Conservation (phyloP, 768 basidiomycete species). For the Boletus eberwhitei region DNA sequence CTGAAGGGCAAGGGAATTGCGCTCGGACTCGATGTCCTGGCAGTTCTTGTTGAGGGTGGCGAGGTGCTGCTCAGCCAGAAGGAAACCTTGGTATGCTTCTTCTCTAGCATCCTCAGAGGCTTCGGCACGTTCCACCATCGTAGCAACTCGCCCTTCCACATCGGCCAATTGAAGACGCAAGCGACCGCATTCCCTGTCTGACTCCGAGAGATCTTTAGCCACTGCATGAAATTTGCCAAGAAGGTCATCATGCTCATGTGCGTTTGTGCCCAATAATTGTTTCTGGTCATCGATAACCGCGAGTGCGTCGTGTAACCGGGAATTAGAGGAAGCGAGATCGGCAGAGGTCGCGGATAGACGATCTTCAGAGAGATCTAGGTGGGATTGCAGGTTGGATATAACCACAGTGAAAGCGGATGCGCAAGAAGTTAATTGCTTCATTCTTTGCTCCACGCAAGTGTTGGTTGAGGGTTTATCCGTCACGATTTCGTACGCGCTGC, state of each 20-base stretch:
- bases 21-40: constrained; percentile 60
- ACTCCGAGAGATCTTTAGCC: constrained; percentile 35
- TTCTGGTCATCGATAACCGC: constrained; percentile 20
- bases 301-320: constrained; percentile 14
- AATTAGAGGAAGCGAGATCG: constrained; percentile 15
- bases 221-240: constrained; percentile 34
- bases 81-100: constrained; percentile 31
- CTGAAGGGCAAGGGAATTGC: constrained; percentile 63
- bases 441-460: constrained; percentile 7
- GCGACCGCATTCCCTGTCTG: constrained; percentile 19
- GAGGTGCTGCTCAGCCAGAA: constrained; percentile 40
- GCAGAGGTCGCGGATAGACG: constrained; percentile 7
- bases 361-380: constrained; percentile 21
- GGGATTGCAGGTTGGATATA: constrained; percentile 37
- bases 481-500: constrained; percentile 18
- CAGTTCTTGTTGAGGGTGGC: constrained; percentile 43
- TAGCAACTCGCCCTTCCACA: constrained; percentile 33
- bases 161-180: constrained; percentile 32
- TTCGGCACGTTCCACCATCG: constrained; percentile 33
- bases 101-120: constrained; percentile 34
- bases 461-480: neutral
- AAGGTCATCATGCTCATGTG: constrained; percentile 23
- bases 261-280: constrained; percentile 10
- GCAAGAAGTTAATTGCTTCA: constrained; percentile 33
- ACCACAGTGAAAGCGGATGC: constrained; percentile 38